A percentile compares a stretch with the other conserved stretches of the same genome.
Conservation (phyloP, 2,329 filamentous ascomycete species). For the Shiraia sp. region DNA sequence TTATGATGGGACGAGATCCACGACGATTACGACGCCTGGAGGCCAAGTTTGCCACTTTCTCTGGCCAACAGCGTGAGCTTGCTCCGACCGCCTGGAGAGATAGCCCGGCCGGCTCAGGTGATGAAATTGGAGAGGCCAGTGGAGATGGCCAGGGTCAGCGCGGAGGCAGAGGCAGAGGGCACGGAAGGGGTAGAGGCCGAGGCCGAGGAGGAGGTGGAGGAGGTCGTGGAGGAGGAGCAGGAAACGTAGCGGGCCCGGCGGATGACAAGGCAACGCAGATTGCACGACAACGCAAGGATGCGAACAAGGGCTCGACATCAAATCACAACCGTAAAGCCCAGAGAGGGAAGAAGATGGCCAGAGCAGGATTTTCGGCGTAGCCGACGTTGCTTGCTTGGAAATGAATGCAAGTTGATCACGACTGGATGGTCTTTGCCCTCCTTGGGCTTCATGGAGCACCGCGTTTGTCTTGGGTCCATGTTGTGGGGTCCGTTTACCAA, state of each 20-base stretch:
- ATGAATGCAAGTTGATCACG: no score
- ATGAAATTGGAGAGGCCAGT: slow-evolving; percentile 52
- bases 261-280: slow-evolving; percentile 73
- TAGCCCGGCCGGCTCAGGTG: slow-evolving; percentile 58
- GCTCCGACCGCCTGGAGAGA: slow-evolving; percentile 64
- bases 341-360: slow-evolving; percentile 64
- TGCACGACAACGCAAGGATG: slow-evolving; percentile 76
- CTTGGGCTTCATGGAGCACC: no score
- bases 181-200: slow-evolving; percentile 22
- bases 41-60: slow-evolving; percentile 67
- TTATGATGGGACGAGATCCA: slow-evolving; percentile 79
- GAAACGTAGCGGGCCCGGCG: slow-evolving; percentile 65
- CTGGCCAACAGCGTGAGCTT: slow-evolving; percentile 68
- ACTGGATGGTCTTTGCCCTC: no score
- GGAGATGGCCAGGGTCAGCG: slow-evolving; percentile 52
- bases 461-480: no score
- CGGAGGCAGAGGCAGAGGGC: slow-evolving; percentile 13
- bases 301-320: slow-evolving; percentile 77
- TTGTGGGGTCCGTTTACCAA: no score
- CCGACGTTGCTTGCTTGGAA: neutral
- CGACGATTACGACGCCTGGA: slow-evolving; percentile 71
- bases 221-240: slow-evolving; percentile 48
- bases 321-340: slow-evolving; percentile 85
- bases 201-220: slow-evolving; percentile 39
- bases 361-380: slow-evolving; percentile 56